A percentile compares a stretch with the other conserved stretches of the same genome.
These are phyloP conservation scores for Orobanche coerulescens DNA, from an alignment of 257 asterid species.

Conservation along the genomic window DNA sequence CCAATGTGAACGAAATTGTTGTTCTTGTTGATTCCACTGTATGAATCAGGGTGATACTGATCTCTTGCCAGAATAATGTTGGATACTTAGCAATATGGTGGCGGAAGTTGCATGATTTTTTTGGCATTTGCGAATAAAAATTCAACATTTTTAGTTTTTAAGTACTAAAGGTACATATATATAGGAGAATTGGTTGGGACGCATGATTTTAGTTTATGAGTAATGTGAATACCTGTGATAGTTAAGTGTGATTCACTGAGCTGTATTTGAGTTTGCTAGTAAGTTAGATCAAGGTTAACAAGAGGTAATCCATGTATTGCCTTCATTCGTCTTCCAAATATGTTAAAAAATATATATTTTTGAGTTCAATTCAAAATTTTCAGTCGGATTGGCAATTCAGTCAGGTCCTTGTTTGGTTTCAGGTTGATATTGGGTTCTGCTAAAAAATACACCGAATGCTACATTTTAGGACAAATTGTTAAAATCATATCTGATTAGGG, in stretches of 20 bases:
- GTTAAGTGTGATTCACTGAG: neutral
- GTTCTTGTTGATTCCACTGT: neutral
- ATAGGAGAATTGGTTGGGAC: neutral
- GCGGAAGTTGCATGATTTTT: neutral
- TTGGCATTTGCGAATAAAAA: neutral
- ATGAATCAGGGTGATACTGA: neutral
- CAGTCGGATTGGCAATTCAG: too few relatives aligned
- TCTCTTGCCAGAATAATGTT: constrained; percentile 5
- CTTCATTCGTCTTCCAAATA: neutral
- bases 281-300: constrained; percentile 1
- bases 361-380: neutral
- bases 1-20: neutral
- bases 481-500: too few relatives aligned
- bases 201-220: neutral
- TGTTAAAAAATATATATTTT: neutral
- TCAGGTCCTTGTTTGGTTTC: too few relatives aligned
- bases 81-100: neutral
- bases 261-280: neutral
- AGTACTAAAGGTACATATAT: neutral
- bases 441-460: too few relatives aligned
- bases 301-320: neutral
- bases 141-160: neutral
- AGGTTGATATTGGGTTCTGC: too few relatives aligned
- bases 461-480: too few relatives aligned
- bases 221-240: neutral